Evolutionary conservation across 2,329 filamentous ascomycete genomes (phyloP), one percentile per base, ranked within the genome.

Genomic region (Fusarium sp.): DNA sequence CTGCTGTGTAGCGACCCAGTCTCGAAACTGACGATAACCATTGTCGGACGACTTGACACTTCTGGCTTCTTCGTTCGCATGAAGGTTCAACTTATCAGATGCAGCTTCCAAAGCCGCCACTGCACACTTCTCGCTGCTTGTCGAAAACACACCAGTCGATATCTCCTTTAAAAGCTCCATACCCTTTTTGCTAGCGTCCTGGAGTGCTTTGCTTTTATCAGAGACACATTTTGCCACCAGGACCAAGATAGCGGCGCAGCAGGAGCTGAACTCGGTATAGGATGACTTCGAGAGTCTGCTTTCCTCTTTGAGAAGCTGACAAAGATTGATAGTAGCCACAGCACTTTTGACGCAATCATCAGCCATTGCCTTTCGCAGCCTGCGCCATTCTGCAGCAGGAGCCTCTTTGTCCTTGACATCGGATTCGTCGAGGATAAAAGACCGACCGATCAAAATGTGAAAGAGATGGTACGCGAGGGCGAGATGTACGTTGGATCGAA

Each of bases 1-100:
- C 27, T 73, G 71, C 45, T 73, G 71, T 63, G 68, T 62, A 1
- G 71, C 63, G 3, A 74, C 71, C 71, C 71, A 74, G 14, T 70
- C 64, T 20, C 66, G 56, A 48, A 74, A 74, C 32, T 70, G 65
- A 11, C 55, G 40, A 44, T 74, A 74, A 3, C 71, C 71, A 22
- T 58, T 40, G 1, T 37, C 29, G 9, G 47, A 14, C 14, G 27
- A 32, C 8, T n/a, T 6, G 2, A 5, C 24, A n/a, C 57, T 57
- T 55, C 52, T 22, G 37, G 30, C 4, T 10, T n/a, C 46, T 24
- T 48, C 14, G 7, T 32, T 37, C 45, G 16, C 51, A 16, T 16
- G 1, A 5, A 16, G 53, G 7, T 61, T 55, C 3, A 73, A 32
- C 12, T 34, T 74, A n/a, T 60, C 53, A 9, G 73, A 63, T 1